These are phyloP conservation scores for Lasiosphaeria ovina DNA, from an alignment of 495 filamentous ascomycete genomes.

Conservation along the genomic window DNA sequence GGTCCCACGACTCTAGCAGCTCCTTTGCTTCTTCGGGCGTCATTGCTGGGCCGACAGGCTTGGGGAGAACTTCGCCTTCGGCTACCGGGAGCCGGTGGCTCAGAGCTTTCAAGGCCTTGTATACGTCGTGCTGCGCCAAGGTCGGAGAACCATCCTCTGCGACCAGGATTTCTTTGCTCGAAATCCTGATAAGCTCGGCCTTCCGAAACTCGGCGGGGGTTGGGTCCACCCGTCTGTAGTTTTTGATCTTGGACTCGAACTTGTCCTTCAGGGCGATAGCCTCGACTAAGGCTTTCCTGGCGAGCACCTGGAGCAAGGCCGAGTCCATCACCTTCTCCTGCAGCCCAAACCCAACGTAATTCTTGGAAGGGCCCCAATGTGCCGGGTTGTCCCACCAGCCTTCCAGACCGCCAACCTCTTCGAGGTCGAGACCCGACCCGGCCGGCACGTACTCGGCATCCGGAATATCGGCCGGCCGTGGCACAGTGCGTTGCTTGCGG, in stretches of 20 bases:
- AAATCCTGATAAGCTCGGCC: constrained; percentile 13
- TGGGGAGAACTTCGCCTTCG: neutral
- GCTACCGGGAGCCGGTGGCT: constrained; percentile 6
- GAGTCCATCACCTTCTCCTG: constrained; percentile 37
- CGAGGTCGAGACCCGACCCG: constrained; percentile 54
- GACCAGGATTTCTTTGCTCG: constrained; percentile 7
- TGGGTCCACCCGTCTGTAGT: neutral
- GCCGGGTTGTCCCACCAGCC: constrained; percentile 48
- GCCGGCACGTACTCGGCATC: constrained; percentile 57
- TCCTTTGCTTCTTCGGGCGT: constrained; percentile 27
- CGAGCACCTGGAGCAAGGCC: constrained; percentile 40
- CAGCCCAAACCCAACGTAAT: constrained; percentile 42
- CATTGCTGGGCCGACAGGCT: constrained; percentile 3
- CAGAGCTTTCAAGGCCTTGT: constrained; percentile 11
- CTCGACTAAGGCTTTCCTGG: constrained; percentile 63
- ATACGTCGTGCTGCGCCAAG: constrained; percentile 18
- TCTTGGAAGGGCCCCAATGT: constrained; percentile 39
- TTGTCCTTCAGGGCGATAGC: constrained; percentile 44
- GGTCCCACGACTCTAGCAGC: constrained; percentile 39
- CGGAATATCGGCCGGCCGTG: constrained; percentile 24
- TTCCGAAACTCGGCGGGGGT: no score
- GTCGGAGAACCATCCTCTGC: constrained; percentile 26
- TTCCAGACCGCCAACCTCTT: constrained; percentile 53
- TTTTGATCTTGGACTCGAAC: constrained; percentile 31
- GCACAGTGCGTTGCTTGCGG: constrained; percentile 9